Conservation (phyloP, 495 filamentous ascomycete species). For the Pyronema domesticum region DNA sequence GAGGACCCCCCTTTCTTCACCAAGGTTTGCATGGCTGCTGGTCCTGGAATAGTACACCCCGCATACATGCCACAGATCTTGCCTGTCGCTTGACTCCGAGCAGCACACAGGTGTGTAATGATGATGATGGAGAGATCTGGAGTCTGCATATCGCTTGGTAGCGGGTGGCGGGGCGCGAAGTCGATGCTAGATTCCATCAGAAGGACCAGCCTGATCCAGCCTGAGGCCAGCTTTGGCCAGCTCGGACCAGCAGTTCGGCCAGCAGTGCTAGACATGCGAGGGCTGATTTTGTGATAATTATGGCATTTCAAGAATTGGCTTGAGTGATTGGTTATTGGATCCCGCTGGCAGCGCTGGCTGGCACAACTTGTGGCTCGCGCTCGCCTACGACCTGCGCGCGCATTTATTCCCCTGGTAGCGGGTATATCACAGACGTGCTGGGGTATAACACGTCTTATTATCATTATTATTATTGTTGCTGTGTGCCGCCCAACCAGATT, state of each 20-base stretch:
- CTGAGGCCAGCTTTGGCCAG: background rate
- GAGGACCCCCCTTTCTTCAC: background rate
- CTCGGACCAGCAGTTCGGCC: background rate
- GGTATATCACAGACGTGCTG: background rate
- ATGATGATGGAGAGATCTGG: background rate
- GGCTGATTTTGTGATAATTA: background rate
- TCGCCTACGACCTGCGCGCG: slow-evolving; percentile 2
- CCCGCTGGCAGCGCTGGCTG: background rate
- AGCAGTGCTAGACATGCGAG: background rate
- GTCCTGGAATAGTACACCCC: slow-evolving; percentile 1
- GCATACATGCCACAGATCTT: background rate
- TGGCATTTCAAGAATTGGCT: background rate
- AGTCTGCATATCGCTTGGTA: background rate
- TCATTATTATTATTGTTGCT: background rate
- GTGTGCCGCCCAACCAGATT: background rate
- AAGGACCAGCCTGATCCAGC: no score
- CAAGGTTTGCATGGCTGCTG: background rate
- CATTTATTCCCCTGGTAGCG: slow-evolving; percentile 1
- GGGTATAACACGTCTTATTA: slow-evolving; percentile 1
- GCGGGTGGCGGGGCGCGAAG: background rate
- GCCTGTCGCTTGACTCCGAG: background rate
- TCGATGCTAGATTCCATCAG: background rate
- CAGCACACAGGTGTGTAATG: background rate
- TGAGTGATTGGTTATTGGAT: background rate
- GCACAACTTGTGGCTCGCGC: background rate